Evolutionary conservation across 2,329 filamentous ascomycete genomes (phyloP).

Genomic region (Aureobasidium sp.): DNA sequence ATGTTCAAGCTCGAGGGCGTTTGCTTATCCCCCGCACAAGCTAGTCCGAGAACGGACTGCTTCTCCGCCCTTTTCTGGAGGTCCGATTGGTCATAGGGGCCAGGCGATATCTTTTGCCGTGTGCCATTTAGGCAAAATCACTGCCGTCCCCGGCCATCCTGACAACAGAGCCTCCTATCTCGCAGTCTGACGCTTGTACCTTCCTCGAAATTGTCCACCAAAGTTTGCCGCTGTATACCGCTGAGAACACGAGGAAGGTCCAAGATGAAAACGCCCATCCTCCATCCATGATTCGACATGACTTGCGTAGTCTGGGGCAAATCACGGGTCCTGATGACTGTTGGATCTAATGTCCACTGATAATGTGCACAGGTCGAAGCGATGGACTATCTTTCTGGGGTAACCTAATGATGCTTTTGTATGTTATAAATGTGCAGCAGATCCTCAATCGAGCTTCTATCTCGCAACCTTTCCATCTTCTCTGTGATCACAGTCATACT

Average conservation of each 20-base stretch:
- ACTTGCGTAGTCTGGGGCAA: conserved; percentile 10
- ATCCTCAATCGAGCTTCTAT: background rate
- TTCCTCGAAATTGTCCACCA: background rate
- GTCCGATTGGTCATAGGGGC: background rate
- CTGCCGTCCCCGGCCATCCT: background rate
- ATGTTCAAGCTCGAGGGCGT: background rate
- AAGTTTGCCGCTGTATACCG: background rate
- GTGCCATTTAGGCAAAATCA: conserved; percentile 1
- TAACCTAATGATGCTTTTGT: background rate
- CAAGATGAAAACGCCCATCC: conserved; percentile 10
- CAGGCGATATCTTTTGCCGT: background rate
- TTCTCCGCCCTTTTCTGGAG: background rate
- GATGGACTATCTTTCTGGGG: conserved; percentile 14
- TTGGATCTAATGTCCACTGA: background rate
- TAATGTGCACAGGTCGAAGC: conserved; percentile 17
- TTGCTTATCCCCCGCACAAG: conserved; percentile 5
- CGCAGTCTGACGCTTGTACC: conserved; percentile 15
- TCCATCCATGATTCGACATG: background rate
- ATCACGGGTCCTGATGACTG: background rate
- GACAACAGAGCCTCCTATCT: conserved; percentile 7
- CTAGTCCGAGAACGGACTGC: background rate
- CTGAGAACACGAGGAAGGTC: conserved; percentile 13
- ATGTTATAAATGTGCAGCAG: conserved; percentile 13
- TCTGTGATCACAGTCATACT: background rate
- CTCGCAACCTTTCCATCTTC: background rate